These are phyloP conservation scores for Ceratocystis variospora DNA, from an alignment of 2,329 filamentous ascomycete genomes.

Conservation along the genomic window DNA sequence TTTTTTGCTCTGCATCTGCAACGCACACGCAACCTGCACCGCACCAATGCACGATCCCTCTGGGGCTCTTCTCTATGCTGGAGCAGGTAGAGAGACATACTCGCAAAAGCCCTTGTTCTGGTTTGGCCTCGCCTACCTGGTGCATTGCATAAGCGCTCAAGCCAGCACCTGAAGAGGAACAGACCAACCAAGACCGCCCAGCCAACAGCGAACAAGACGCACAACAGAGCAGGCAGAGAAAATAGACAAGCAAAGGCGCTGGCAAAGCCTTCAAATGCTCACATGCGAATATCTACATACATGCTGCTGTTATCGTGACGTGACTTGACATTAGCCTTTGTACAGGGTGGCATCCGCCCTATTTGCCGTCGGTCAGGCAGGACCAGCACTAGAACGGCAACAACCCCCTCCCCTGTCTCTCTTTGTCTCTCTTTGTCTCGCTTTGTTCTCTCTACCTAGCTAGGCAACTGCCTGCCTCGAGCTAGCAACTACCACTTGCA, in stretches of 20 bases:
- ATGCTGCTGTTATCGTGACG: not conserved
- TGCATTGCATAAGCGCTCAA: constrained; percentile 6
- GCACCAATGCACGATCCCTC: constrained; percentile 19
- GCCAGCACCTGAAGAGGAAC: not conserved
- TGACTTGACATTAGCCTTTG: not conserved
- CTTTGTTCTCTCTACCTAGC: no score
- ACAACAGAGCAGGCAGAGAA: not conserved
- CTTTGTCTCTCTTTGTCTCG: no score
- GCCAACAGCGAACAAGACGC: not conserved
- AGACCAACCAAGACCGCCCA: not conserved
- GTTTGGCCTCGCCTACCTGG: constrained; percentile 14
- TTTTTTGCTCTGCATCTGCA: not conserved
- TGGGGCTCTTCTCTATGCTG: constrained; percentile 30
- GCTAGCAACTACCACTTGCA: no score
- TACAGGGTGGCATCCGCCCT: not conserved
- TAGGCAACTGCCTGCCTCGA: no score
- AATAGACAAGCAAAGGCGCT: not conserved
- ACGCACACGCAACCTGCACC: not conserved
- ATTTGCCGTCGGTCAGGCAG: not conserved
- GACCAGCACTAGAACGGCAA: no score
- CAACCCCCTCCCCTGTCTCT: no score
- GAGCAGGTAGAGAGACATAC: no score
- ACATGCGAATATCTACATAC: not conserved
- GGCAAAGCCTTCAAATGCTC: not conserved
- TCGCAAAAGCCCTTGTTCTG: no score